Conservation (phyloP, 1,284 basidiomycete genomes). For the Cystobasidium pallidum region DNA sequence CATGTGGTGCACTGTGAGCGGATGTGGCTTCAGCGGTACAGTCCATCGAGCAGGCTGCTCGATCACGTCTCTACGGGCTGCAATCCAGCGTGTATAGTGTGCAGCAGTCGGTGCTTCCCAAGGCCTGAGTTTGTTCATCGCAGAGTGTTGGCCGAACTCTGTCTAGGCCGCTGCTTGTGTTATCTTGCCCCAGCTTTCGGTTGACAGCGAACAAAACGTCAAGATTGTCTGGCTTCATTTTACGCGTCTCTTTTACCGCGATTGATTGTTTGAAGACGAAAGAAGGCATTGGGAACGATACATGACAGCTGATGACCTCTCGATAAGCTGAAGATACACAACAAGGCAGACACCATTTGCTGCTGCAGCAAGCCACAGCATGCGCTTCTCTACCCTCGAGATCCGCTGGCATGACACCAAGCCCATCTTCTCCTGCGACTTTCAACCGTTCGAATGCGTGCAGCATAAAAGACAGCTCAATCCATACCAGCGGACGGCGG, state of each 20-base stretch:
- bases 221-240: neutral
- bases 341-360: neutral
- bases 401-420: slow-evolving; percentile 89
- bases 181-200: neutral
- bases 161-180: neutral
- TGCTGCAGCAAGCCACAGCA: neutral
- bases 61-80: no score
- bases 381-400: slow-evolving; percentile 43
- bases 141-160: no score
- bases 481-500: slow-evolving; percentile 63
- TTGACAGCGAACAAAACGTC: neutral
- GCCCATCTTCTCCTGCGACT: slow-evolving; percentile 93
- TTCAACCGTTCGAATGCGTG: slow-evolving; percentile 67
- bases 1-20: no score
- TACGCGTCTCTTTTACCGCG: neutral
- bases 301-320: no score
- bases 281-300: neutral
- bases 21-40: no score
- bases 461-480: slow-evolving; percentile 67
- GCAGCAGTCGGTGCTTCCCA: no score
- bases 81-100: no score
- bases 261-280: neutral
- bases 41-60: no score
- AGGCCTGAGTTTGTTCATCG: no score
- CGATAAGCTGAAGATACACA: neutral